Base-by-base conservation (phyloP, 768 basidiomycete genomes). In the Tricholomella constricta region DNA sequence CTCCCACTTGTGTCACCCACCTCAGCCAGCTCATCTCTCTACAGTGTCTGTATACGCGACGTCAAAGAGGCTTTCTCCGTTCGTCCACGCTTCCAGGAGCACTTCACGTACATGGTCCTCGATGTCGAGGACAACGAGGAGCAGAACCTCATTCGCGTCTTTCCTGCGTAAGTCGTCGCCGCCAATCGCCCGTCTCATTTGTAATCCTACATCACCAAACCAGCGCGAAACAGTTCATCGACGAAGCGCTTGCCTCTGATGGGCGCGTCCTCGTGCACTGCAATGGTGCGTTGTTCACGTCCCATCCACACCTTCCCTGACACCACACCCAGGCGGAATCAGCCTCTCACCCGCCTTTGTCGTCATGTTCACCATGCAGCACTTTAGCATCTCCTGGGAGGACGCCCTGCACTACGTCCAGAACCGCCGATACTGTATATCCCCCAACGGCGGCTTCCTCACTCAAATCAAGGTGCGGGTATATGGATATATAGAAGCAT, bases 101-200 rank as follows among this genome's bases (percentile, higher is more conserved):
- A 81, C 19, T 92, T 95, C 71, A 62, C 65, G 34, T 97, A 97
- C 68, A 68, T 93, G 64, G 84, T 85, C 1, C 75, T 96, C 29
- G 88, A 95, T 66, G 91, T 97, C 23, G 82, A 93, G 66, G 94
- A 97, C 68, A 92, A 84, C 59, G 93, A 95, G 68, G 94, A 96
- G 65, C 94, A 97, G 72, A 97, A 97, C 66, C 78, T 97, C 35
- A 96, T 97, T 61, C 80, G 90, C 23, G 72, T 94, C 37, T 96
- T 96, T 69, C 94, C 94, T n/a, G 66, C 68, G 94, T 94, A 57
- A 51, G 83, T 46, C n/a, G 29, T 27, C 25, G 37, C 22, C n/a
- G 34, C 15, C n/a, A n/a, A n/a, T n/a, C n/a, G n/a, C n/a, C n/a
- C n/a, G n/a, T n/a, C n/a, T n/a, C n/a, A n/a, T n/a, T n/a, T n/a